Evolutionary conservation across 148 eudicot genomes (phyloP).

Genomic region (Rheum nobile): DNA sequence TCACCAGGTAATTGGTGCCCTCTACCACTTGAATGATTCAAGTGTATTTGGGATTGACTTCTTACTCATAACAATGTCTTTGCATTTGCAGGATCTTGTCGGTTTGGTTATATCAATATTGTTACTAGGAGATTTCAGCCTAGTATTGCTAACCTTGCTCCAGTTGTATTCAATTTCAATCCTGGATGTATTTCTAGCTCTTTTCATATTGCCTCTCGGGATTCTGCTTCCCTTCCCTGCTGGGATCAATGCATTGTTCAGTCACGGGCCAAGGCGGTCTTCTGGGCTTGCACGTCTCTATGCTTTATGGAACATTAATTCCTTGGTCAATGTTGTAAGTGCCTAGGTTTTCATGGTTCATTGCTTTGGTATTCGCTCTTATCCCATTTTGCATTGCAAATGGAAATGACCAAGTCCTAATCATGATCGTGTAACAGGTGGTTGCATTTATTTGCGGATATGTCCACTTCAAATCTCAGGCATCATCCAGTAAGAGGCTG

Average conservation of each 20-base stretch:
- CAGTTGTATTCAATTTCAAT: conserved; percentile 90
- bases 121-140: conserved; percentile 82
- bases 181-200: conserved; percentile 57
- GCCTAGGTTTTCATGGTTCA: not conserved
- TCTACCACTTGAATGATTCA: not conserved
- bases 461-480: conserved; percentile 50
- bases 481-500: conserved; percentile 33
- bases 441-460: conserved; percentile 81
- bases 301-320: conserved; percentile 92
- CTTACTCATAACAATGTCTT: not conserved
- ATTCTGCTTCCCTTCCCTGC: conserved; percentile 96
- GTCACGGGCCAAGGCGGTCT: conserved; percentile 95
- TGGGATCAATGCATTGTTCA: conserved; percentile 95
- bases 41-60: not conserved
- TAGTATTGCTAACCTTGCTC: conserved; percentile 91
- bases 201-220: conserved; percentile 78
- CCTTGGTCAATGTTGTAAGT: conserved; percentile 91
- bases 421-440: conserved; percentile 30
- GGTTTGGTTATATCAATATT: conserved; percentile 91
- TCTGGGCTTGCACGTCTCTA: conserved; percentile 92
- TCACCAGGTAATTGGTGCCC: conserved; percentile 54
- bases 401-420: not conserved
- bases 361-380: not conserved
- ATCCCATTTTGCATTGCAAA: not conserved
- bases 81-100: conserved; percentile 87